A percentile compares a stretch with the other conserved stretches of the same genome.
phyloP scores from a whole-genome alignment of 1,139 yeast species.

The Yamadazyma epiphylla region DNA sequence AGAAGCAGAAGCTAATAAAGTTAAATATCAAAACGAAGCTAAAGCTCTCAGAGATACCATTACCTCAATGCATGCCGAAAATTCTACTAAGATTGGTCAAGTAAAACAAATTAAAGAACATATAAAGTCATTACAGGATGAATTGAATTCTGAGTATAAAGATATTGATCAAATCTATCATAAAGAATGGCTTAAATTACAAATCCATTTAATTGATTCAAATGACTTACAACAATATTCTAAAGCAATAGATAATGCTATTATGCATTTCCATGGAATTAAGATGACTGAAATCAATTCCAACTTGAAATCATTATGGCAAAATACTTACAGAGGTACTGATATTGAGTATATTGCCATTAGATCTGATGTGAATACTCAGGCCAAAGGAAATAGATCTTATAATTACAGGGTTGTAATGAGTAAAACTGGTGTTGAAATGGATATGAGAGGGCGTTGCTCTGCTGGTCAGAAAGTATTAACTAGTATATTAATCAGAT shows the following conservation, averaged over 20 bases:
- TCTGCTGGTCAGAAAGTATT: slow-evolving; percentile 97
- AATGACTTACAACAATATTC: slow-evolving; percentile 82
- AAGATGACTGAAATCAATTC: slow-evolving; percentile 93
- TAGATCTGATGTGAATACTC: slow-evolving; percentile 68
- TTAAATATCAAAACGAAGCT: slow-evolving; percentile 61
- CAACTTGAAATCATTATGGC: slow-evolving; percentile 89
- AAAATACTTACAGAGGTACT: slow-evolving; percentile 88
- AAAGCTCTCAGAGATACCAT: slow-evolving; percentile 50
- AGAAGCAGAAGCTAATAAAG: slow-evolving; percentile 64
- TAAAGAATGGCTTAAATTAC: slow-evolving; percentile 71
- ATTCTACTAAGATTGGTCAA: slow-evolving; percentile 83
- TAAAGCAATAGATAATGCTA: slow-evolving; percentile 86
- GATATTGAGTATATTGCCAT: slow-evolving; percentile 92
- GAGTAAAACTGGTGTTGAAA: slow-evolving; percentile 86
- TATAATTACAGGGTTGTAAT: slow-evolving; percentile 94
- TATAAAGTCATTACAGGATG: slow-evolving; percentile 49
- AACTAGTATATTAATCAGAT: slow-evolving; percentile 85
- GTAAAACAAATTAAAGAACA: slow-evolving; percentile 80
- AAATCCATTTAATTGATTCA: slow-evolving; percentile 73
- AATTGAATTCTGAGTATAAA: slow-evolving; percentile 66
- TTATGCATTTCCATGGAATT: slow-evolving; percentile 85
- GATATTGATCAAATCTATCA: slow-evolving; percentile 63
- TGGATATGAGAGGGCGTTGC: slow-evolving; percentile 98
- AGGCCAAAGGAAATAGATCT: slow-evolving; percentile 59
- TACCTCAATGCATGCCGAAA: slow-evolving; percentile 57